A percentile compares a stretch with the other conserved stretches of the same genome.
phyloP scores from a whole-genome alignment of 805 yeast genomes.

The Starmerella floricola region DNA sequence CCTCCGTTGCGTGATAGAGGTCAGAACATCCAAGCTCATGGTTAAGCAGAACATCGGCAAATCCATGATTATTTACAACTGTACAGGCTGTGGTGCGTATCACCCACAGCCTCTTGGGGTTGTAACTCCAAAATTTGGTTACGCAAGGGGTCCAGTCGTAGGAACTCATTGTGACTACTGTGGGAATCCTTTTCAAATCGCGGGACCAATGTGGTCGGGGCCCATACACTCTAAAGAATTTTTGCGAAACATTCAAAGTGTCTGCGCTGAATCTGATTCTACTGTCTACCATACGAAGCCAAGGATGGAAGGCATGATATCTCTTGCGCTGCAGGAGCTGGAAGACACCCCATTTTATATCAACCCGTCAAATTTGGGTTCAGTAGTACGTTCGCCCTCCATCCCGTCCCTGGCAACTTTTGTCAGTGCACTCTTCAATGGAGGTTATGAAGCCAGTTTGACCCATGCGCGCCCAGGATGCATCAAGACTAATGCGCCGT shows the following conservation, averaged over 20 bases:
- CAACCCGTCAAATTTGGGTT: conserved; percentile 63
- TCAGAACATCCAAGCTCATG: conserved; percentile 61
- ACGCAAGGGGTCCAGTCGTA: conserved; percentile 53
- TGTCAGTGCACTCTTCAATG: conserved; percentile 69
- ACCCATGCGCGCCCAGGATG: conserved; percentile 84
- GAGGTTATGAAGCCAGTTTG: conserved; percentile 70
- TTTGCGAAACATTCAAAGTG: conserved; percentile 47
- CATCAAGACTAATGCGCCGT: conserved; percentile 82
- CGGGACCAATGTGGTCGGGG: conserved; percentile 97
- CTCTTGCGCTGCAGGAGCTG: conserved; percentile 66
- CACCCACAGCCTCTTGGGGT: conserved; percentile 67
- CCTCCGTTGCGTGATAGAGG: conserved; percentile 72
- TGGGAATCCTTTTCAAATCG: conserved; percentile 55
- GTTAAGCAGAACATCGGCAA: conserved; percentile 71
- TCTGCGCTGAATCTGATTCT: conserved; percentile 40
- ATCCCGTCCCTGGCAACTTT: conserved; percentile 67
- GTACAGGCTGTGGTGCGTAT: conserved; percentile 75
- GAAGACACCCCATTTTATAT: conserved; percentile 61
- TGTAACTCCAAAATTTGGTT: conserved; percentile 41
- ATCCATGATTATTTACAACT: conserved; percentile 66
- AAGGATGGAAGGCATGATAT: conserved; percentile 85
- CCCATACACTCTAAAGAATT: conserved; percentile 59
- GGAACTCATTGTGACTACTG: conserved; percentile 59
- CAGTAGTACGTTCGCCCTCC: conserved; percentile 58
- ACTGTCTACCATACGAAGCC: conserved; percentile 63